phyloP scores from a whole-genome alignment of 495 filamentous ascomycete genomes.

The Jackrogersella minutella region DNA sequence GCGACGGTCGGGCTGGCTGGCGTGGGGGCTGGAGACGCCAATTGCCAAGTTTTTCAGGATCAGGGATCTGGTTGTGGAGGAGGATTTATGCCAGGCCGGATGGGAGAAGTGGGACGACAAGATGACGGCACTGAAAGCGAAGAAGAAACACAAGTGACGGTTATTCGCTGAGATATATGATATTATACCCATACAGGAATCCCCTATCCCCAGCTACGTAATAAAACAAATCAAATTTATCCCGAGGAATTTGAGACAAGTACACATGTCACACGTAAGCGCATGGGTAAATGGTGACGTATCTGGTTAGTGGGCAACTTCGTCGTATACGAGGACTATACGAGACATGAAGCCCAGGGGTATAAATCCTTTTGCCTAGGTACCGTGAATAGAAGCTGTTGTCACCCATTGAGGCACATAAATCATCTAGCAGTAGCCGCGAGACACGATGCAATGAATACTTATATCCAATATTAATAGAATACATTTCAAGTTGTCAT shows the following conservation, averaged over 20 bases:
- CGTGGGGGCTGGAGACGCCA: slow-evolving; percentile 75
- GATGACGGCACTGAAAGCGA: slow-evolving; percentile 41
- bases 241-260: background rate
- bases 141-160: slow-evolving; percentile 27
- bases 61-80: slow-evolving; percentile 85
- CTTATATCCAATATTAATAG: background rate
- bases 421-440: no score
- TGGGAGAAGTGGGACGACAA: slow-evolving; percentile 89
- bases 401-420: background rate
- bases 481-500: slow-evolving; percentile 45
- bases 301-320: background rate
- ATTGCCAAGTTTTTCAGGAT: slow-evolving; percentile 71
- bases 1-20: slow-evolving; percentile 66
- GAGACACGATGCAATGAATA: background rate
- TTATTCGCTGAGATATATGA: background rate
- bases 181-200: background rate
- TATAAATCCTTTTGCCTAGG: background rate
- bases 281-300: background rate
- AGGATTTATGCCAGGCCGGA: slow-evolving; percentile 89
- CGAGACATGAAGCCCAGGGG: background rate
- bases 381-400: background rate
- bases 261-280: no score
- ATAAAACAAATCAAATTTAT: background rate
- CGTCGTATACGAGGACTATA: background rate
- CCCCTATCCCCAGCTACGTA: background rate